These are phyloP conservation scores for Fimicolochytrium jonesii DNA, from an alignment of 192 early-diverging fungal genomes.

Conservation along the genomic window DNA sequence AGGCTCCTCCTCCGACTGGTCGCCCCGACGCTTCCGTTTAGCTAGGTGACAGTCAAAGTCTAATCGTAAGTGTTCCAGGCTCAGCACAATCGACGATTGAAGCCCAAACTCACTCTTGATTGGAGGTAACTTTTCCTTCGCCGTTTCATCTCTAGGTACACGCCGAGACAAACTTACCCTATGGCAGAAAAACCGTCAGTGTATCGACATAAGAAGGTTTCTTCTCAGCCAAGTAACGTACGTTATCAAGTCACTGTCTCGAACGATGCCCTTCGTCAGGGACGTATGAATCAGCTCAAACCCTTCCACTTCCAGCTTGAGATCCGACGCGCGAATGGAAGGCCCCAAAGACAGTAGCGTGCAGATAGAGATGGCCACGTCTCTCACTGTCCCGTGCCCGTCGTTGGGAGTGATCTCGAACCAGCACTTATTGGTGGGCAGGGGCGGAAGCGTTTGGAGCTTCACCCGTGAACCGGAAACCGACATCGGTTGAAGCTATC, in stretches of 20 bases:
- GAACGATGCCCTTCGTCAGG: neutral
- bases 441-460: neutral
- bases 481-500: no score
- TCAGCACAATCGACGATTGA: neutral
- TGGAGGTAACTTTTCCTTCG: no score
- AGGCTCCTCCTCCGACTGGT: neutral
- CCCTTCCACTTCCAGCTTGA: conserved; percentile 21
- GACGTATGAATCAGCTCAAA: neutral
- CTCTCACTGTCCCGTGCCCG: no score
- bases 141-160: no score
- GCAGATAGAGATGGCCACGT: no score
- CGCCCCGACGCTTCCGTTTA: neutral
- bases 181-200: neutral
- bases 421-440: neutral
- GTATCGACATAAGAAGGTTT: neutral
- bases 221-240: neutral
- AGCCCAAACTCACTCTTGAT: neutral
- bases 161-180: neutral
- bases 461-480: no score
- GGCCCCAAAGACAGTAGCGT: no score
- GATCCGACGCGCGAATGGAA: no score
- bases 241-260: conserved; percentile 23
- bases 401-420: no score
- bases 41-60: no score
- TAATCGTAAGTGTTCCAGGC: neutral